Evolutionary conservation across 352 stramenopile genomes (phyloP), one percentile per base, ranked within the genome.

Genomic region (Phytopythium sindhum): DNA sequence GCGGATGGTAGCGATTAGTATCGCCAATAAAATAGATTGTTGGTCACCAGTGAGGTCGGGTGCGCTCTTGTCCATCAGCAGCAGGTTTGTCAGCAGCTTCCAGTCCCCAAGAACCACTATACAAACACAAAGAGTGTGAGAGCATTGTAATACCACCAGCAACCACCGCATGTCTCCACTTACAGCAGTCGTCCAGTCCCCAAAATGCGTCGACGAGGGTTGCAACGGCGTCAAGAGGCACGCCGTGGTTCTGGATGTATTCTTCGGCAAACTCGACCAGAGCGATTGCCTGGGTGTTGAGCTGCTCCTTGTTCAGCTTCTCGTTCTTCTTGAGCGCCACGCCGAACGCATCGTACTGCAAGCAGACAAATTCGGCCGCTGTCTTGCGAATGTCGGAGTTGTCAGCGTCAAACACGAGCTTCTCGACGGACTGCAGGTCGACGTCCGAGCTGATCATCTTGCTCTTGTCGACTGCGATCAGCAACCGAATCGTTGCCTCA

Each of bases 181-280:
- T 85, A 96, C 86, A 84, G 60, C 88, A 96, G 67, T 95, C 86
- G 50, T 93, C 84, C 24, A 93, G 71, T 28, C 80, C 80, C 86
- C 85, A 95, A 55, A 96, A 96, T 1, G 88, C 88, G 56, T 93
- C 81, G 11, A 95, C 88, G 47, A 96, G 76, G 5, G 79, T 91
- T 51, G 89, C 81, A 11, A 95, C 78, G 24, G 84, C 80, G 23
- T 73, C 64, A 5, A 79, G 63, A 14, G 82, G 80, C n/a, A 91
- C 66, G 26, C 64, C 65, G 31, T 92, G 75, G 66, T 92, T 89
- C 19, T 76, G 70, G 33, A 91, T 84, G 50, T 93, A 95, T 63
- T 95, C 88, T 66, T 96, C 83, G 2, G 84, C 86, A 68, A 96
- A 96, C 66, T 96, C 86, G n/a, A 95, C 81, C n/a, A 96, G 64